Conservation (phyloP, 2,329 filamentous ascomycete genomes). For the Pseudogymnoascus sp. region DNA sequence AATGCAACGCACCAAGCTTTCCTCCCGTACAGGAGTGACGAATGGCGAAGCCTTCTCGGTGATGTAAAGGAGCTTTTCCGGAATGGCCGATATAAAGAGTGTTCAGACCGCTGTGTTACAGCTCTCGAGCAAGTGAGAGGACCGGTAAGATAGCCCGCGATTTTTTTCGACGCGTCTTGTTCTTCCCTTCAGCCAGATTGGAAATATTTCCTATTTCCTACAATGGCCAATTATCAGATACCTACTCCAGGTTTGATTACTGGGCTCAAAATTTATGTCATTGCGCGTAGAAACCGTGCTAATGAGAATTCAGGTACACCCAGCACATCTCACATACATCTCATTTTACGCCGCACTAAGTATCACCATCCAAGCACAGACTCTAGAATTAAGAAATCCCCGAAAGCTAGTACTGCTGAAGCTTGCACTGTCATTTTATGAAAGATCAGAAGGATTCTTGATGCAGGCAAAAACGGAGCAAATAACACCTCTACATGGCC, state of each 20-base stretch:
- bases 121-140: conserved; percentile 23
- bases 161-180: neutral
- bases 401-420: neutral
- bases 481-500: neutral
- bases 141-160: conserved; percentile 18
- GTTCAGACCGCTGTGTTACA: conserved; percentile 22
- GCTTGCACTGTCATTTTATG: neutral
- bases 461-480: neutral
- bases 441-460: conserved; percentile 1
- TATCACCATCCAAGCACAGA: conserved; percentile 22
- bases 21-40: conserved; percentile 20
- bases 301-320: conserved; percentile 16
- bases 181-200: conserved; percentile 8
- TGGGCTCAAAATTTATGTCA: neutral
- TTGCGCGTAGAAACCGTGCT: neutral
- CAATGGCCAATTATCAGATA: conserved; percentile 13
- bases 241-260: neutral
- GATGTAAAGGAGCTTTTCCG: conserved; percentile 24
- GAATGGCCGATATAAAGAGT: conserved; percentile 24
- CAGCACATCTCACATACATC: conserved; percentile 25
- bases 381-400: conserved; percentile 13
- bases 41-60: conserved; percentile 24
- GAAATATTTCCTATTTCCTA: neutral
- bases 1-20: neutral
- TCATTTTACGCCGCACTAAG: conserved; percentile 26